Conservation (phyloP, 2,329 filamentous ascomycete species). For the Coniochaeta hoffmannii region DNA sequence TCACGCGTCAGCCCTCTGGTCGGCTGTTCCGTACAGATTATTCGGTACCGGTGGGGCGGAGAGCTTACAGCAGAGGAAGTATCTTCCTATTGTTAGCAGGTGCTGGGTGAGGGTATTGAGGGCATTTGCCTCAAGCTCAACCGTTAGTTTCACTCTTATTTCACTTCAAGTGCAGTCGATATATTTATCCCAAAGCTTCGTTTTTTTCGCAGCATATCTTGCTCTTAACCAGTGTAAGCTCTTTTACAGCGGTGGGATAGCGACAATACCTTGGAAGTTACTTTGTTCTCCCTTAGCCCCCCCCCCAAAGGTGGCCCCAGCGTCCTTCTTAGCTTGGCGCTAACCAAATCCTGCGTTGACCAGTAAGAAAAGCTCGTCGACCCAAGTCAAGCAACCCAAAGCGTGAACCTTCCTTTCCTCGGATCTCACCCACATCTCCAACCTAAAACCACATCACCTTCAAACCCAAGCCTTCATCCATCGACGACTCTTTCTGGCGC, state of each 20-base stretch:
- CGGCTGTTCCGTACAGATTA: neutral
- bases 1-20: neutral
- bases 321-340: neutral
- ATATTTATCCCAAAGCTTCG: neutral
- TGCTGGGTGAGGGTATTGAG: too few species aligned
- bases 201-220: neutral
- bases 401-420: constrained; percentile 1
- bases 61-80: neutral
- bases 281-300: neutral
- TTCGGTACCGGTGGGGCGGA: neutral
- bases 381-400: neutral
- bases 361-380: neutral
- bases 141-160: too few species aligned
- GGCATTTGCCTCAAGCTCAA: too few species aligned
- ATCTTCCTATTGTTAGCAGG: neutral
- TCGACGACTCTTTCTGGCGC: neutral
- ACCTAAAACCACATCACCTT: neutral
- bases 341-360: neutral
- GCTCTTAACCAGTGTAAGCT: neutral
- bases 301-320: neutral
- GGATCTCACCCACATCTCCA: constrained; percentile 1
- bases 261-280: neutral
- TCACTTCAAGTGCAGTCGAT: too few species aligned
- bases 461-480: neutral
- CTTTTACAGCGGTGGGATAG: neutral